Evolutionary conservation across 352 stramenopile genomes (phyloP).

Genomic region (Nothophytophthora sp.): DNA sequence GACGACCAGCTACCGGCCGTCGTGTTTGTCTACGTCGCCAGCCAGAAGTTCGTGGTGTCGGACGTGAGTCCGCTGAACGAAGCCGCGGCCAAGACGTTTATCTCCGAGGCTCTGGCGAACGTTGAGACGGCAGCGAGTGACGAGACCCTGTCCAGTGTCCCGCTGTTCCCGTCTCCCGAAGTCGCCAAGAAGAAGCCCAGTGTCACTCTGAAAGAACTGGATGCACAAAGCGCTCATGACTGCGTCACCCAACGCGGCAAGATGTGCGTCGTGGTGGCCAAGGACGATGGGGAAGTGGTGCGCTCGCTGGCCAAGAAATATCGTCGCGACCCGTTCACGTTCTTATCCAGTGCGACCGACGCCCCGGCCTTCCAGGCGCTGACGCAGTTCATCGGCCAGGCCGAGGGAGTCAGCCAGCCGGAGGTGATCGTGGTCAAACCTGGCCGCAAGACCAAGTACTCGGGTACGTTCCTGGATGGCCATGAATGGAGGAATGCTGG

Average conservation of each 20-base stretch:
- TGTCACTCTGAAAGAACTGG: slow-evolving; percentile 43
- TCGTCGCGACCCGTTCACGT: slow-evolving; percentile 70
- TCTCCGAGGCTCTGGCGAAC: slow-evolving; percentile 39
- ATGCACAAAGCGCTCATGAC: slow-evolving; percentile 30
- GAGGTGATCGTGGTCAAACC: slow-evolving; percentile 63
- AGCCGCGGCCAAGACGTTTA: slow-evolving; percentile 59
- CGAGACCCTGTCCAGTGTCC: slow-evolving; percentile 34
- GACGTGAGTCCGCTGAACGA: slow-evolving; percentile 42
- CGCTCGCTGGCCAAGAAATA: slow-evolving; percentile 79
- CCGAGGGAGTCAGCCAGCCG: slow-evolving; percentile 1
- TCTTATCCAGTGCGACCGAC: slow-evolving; percentile 44
- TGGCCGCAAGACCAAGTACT: slow-evolving; percentile 61
- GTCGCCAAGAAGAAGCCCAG: slow-evolving; percentile 75
- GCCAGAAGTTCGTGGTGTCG: slow-evolving; percentile 45
- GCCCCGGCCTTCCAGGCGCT: slow-evolving; percentile 41
- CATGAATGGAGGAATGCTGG: background rate
- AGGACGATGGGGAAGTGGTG: slow-evolving; percentile 33
- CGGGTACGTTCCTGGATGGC: slow-evolving; percentile 31
- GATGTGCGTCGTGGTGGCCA: slow-evolving; percentile 75
- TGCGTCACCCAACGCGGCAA: slow-evolving; percentile 57
- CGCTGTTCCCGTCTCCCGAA: slow-evolving; percentile 65
- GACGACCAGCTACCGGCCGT: slow-evolving; percentile 57
- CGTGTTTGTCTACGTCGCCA: slow-evolving; percentile 55
- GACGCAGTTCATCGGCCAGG: slow-evolving; percentile 31
- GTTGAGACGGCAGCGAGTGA: slow-evolving; percentile 30